Evolutionary conservation across 495 filamentous ascomycete species (phyloP), one percentile per base, ranked within the genome.

Genomic region (Staphylotrichum tortipilum): DNA sequence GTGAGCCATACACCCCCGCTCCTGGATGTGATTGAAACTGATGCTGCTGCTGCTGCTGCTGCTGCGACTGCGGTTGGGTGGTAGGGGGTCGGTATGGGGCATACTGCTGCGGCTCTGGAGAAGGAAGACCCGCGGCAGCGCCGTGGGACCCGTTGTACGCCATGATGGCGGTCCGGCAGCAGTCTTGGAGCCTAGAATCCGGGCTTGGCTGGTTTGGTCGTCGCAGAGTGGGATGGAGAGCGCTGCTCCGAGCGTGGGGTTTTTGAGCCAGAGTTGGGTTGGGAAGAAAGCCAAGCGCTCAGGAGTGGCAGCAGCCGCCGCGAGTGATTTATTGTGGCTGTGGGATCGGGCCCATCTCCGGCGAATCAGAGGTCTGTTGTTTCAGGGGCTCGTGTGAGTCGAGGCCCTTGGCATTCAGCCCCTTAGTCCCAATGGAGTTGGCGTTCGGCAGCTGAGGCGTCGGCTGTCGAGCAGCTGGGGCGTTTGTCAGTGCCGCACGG

Each of bases 41-140:
- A 17, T 39, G 42, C 49, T 54, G 60, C 36, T 62, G 59, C 10
- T 54, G 58, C 21, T 58, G 56, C 45, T 63, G 61, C 15, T 57
- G 58, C 24, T 51, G 42, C 21, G 12, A 29, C 12, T 47, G 21
- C 17, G 49, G 33, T 5, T 50, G 41, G 19, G 41, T 21, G n/a
- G 24, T n/a, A 17, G 15, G 30, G 5, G 38, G 47, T 7, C 31
- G 48, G 30, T 44, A 50, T 11, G 40, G 39, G 15, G 15, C 12
- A 11, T 38, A 50, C 21, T 44, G 48, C 28, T 11, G 37, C n/a
- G 24, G 3, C 5, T 23, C 21, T 4, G 21, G 18, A 24, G 30
- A 10, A 24, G 19, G 12, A 10, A 15, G n/a, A 6, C 33, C 33
- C 14, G 22, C 7, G 7, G 44, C 18, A 10, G 14, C 15, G 15